These are phyloP conservation scores for Vitis hybrid DNA, from an alignment of 177 flowering plant genomes.

Conservation along the genomic window DNA sequence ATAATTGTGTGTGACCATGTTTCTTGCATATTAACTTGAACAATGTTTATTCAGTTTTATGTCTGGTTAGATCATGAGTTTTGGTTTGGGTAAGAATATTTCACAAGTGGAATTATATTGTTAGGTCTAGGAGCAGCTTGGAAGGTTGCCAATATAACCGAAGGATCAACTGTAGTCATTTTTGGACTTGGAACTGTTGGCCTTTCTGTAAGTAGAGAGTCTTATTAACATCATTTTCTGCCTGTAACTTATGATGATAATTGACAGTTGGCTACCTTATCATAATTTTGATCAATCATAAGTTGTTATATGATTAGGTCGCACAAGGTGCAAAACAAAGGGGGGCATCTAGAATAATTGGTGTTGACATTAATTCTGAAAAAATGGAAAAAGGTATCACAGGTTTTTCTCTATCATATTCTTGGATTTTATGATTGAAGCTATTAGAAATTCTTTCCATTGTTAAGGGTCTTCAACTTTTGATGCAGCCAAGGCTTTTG, in stretches of 20 bases:
- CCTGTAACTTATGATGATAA: neutral
- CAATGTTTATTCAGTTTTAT: neutral
- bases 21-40: no score
- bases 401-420: neutral
- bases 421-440: neutral
- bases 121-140: slow-evolving; percentile 97
- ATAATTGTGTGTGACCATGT: no score
- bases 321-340: slow-evolving; percentile 89
- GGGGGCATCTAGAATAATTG: slow-evolving; percentile 84
- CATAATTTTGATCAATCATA: neutral
- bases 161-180: slow-evolving; percentile 84
- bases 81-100: neutral
- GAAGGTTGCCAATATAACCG: slow-evolving; percentile 84
- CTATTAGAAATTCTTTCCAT: neutral
- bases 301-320: slow-evolving; percentile 44
- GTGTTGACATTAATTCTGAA: slow-evolving; percentile 81
- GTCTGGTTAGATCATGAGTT: neutral
- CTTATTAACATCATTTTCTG: neutral
- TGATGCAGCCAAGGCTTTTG: slow-evolving; percentile 83
- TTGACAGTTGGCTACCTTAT: neutral
- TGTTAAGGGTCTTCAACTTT: neutral
- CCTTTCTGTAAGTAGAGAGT: slow-evolving; percentile 71
- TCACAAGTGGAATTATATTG: neutral
- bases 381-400: slow-evolving; percentile 70
- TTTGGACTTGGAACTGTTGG: slow-evolving; percentile 99